phyloP scores from a whole-genome alignment of 2,329 filamentous ascomycete genomes.

The Cordyceps fumosorosea region DNA sequence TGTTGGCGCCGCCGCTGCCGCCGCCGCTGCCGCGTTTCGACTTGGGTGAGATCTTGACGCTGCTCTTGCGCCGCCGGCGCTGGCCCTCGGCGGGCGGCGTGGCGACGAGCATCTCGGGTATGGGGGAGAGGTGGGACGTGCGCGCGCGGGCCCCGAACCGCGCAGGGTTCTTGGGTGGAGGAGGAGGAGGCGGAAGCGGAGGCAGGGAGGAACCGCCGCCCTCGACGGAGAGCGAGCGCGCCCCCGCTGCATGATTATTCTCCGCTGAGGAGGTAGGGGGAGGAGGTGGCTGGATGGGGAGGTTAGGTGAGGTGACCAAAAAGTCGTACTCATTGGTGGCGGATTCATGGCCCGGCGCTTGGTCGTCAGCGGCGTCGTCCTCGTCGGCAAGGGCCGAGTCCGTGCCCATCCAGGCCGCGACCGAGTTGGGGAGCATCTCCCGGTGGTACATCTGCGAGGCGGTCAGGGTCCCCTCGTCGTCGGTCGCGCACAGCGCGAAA shows the following conservation, averaged over 20 bases:
- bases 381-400: background rate
- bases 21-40: background rate
- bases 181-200: slow-evolving; percentile 8
- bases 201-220: background rate
- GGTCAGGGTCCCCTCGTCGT: background rate
- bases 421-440: slow-evolving; percentile 9
- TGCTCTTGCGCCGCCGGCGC: background rate
- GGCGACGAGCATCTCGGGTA: slow-evolving; percentile 33
- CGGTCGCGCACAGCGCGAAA: background rate
- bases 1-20: background rate
- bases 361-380: background rate
- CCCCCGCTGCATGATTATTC: background rate
- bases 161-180: slow-evolving; percentile 14
- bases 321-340: background rate
- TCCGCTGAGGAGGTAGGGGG: background rate
- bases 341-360: background rate
- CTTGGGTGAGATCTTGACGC: slow-evolving; percentile 11
- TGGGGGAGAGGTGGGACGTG: slow-evolving; percentile 31
- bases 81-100: background rate
- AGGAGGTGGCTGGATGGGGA: background rate
- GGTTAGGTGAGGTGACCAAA: background rate
- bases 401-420: slow-evolving; percentile 10
- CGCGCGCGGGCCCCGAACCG: slow-evolving; percentile 10
- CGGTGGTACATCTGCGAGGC: slow-evolving; percentile 12
- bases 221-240: background rate